Percentiles rank a stretch among this genome's conserved stretches.
Conservation (phyloP, 768 basidiomycete genomes). For the Clitopilus passeckerianus region DNA sequence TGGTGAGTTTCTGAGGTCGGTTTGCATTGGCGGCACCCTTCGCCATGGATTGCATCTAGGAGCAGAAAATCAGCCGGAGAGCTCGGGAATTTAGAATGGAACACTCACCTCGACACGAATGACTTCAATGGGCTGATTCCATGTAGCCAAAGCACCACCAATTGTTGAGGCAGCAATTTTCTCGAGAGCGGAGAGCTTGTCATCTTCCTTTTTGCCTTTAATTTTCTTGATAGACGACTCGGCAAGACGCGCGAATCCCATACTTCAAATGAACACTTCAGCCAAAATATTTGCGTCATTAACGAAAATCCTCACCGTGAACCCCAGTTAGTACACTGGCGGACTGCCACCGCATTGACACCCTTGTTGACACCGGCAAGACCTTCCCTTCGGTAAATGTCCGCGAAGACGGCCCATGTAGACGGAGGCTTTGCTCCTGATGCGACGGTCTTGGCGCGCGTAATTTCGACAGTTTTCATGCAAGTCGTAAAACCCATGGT, state of each 20-base stretch:
- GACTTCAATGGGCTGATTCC: slow-evolving; percentile 99
- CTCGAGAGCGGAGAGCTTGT: slow-evolving; percentile 71
- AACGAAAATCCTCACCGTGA: slow-evolving; percentile 55
- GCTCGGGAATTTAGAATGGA: background rate
- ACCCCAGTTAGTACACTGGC: slow-evolving; percentile 93
- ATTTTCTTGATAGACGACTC: slow-evolving; percentile 74
- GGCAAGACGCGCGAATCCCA: slow-evolving; percentile 94
- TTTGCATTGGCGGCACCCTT: slow-evolving; percentile 71
- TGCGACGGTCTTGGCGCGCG: slow-evolving; percentile 87
- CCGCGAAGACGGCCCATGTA: slow-evolving; percentile 91
- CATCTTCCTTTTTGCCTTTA: slow-evolving; percentile 74
- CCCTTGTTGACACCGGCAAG: slow-evolving; percentile 98
- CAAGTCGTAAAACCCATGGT: slow-evolving; percentile 99
- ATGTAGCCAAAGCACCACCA: slow-evolving; percentile 93
- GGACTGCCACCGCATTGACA: slow-evolving; percentile 90
- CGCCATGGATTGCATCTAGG: slow-evolving; percentile 98
- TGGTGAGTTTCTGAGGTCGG: slow-evolving; percentile 88
- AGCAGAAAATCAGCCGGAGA: background rate
- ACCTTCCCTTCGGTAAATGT: slow-evolving; percentile 92
- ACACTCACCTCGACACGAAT: slow-evolving; percentile 82
- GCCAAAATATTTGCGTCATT: background rate
- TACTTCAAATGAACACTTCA: slow-evolving; percentile 39
- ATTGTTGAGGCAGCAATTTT: slow-evolving; percentile 86
- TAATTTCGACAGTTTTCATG: slow-evolving; percentile 99
- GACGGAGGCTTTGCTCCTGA: slow-evolving; percentile 82